Evolutionary conservation across 2,329 filamentous ascomycete species (phyloP), one percentile per base, ranked within the genome.

Genomic region (Pestalotiopsis sp.): DNA sequence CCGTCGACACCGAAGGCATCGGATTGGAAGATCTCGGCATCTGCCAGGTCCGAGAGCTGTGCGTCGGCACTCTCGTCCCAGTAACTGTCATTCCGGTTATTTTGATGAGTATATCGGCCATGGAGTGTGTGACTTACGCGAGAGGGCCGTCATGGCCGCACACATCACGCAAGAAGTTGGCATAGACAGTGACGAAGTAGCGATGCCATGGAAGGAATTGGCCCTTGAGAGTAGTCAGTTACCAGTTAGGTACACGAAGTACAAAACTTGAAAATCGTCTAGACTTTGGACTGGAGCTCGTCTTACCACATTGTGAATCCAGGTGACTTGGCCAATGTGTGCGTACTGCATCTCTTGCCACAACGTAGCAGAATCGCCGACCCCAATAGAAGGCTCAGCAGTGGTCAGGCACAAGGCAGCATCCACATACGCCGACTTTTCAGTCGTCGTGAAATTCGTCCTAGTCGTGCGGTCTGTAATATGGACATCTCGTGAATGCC

Each of bases 161-260:
- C 41, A 13, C 11, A 13, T 45, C 41, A 4, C 41, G 12, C 4
- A 45, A 14, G 13, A 45, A 14, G 41, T 17, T 13, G 41, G 12
- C 41, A 13, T 45, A 13, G 17, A 45, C 13, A 17, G 17, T 13
- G 41, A 45, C 41, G 5, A 45, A 45, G 6, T 45, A 45, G 1
- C 41, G 41, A 17, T 45, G 41, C 41, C 41, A 45, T 1, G 41
- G 41, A 13, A 45, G 17, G 17, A 45, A 45, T 38, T 62, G 81
- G 66, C 2, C 80, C 45, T 52, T 36, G 31, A 9, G 2, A 9
- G 6, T 31, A 0, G 2, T 31, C 7, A 31, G 6, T 52, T n/a
- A n/a, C n/a, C n/a, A n/a, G n/a, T n/a, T n/a, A n/a, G n/a, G n/a
- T 23, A 52, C 4, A 9, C 31, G 31, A 31, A 31, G 6, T 9